Evolutionary conservation across 2,329 filamentous ascomycete species (phyloP), one percentile per base, ranked within the genome.

Genomic region (Neodidymelliopsis sp.): DNA sequence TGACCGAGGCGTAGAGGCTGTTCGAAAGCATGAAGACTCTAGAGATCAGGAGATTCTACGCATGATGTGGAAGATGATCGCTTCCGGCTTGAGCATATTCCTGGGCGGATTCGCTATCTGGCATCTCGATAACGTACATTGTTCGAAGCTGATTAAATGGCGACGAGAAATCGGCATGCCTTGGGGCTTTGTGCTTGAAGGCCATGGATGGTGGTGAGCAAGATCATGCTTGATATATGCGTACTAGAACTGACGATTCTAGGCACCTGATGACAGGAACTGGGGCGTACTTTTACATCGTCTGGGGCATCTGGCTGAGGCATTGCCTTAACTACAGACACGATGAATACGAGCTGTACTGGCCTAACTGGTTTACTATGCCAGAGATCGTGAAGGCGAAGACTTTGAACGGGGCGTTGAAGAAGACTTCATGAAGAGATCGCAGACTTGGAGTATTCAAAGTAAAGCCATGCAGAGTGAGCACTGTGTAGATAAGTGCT

Each of bases 281-380:
- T 25, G 90, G 90, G 69, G 90, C 90, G 12, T 95, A 95, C 71
- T 88, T 87, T 66, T 91, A 93, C 68, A 90, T 95, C 59, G 78
- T 85, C 11, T 95, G 90, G 90, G 87, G 89, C 11, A 85, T 92
- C 19, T 93, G 89, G 87, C 79, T 94, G 13, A 83, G 89, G 29
- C 85, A 88, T 54, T 91, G 89, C 61, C 75, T 94, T 38, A 89
- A 91, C 54, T 84, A 85, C 3, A 80, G 80, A 34, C 88, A 90
- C 63, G 82, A 88, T 30, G 84, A 91, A 65, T 94, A 85, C 65
- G 78, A 81, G 60, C 75, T 94, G 46, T 64, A 81, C 40, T 95
- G 90, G 90, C 83, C 86, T 2, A 82, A 80, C 18, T 57, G 84
- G 11, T 81, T 77, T 6, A 82, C 71, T 9, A 61, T 85, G 53